A percentile compares a stretch with the other conserved stretches of the same genome.
phyloP scores from a whole-genome alignment of 176 grass and related monocot species.

The Zizania latifolia region DNA sequence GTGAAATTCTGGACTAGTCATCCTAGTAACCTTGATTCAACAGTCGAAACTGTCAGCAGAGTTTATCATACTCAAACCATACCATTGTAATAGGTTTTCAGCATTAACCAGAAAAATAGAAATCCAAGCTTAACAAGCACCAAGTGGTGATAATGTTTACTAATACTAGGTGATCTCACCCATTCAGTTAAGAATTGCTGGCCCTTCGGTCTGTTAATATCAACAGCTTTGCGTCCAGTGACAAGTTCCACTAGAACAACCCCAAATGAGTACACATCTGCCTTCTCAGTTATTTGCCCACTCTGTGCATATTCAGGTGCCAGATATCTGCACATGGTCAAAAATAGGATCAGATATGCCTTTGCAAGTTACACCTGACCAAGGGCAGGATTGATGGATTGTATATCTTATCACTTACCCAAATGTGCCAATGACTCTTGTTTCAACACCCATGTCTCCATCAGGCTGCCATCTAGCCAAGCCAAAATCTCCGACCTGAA shows the following conservation, averaged over 20 bases:
- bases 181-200: conserved; percentile 98
- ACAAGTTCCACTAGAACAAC: conserved; percentile 88
- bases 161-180: conserved; percentile 32
- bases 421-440: conserved; percentile 91
- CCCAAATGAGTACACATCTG: conserved; percentile 94
- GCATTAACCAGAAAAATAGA: neutral
- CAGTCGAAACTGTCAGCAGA: too few relatives aligned
- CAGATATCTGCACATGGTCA: conserved; percentile 43
- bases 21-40: too few relatives aligned
- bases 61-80: neutral
- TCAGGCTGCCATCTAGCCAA: conserved; percentile 96
- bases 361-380: neutral
- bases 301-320: conserved; percentile 87
- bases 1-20: neutral
- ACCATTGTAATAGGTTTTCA: neutral
- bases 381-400: neutral
- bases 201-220: conserved; percentile 91
- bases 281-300: conserved; percentile 95
- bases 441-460: conserved; percentile 85
- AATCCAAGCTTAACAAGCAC: neutral
- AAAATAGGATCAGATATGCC: neutral
- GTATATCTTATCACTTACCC: conserved; percentile 39
- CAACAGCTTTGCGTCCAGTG: conserved; percentile 89
- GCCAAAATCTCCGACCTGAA: conserved; percentile 89
- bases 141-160: neutral